Conservation (phyloP, 1,139 yeast species). For the Casaregolazyma suthepensis region DNA sequence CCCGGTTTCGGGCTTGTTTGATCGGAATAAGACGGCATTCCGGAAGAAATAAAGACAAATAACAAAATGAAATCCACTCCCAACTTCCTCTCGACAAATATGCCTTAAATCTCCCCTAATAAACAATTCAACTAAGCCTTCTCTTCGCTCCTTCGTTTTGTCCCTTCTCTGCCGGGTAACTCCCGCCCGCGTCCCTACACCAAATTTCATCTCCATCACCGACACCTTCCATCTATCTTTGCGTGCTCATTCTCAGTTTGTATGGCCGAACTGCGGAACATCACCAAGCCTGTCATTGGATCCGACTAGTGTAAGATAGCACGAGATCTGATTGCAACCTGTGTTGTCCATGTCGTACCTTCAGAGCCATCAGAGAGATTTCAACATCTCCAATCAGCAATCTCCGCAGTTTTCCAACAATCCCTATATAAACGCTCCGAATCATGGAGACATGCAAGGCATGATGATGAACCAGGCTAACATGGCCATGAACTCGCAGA, state of each 20-base stretch:
- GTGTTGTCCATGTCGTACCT: not conserved
- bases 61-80: not conserved
- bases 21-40: slow-evolving; percentile 18
- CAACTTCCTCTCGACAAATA: not conserved
- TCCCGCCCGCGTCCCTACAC: not conserved
- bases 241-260: not conserved
- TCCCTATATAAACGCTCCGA: not conserved
- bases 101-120: too few species aligned
- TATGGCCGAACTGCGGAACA: not conserved
- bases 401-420: slow-evolving; percentile 2
- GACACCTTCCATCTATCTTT: not conserved
- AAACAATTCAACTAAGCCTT: too few species aligned
- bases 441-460: not conserved
- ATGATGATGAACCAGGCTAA: not conserved
- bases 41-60: not conserved
- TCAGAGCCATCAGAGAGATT: not conserved
- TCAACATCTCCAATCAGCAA: slow-evolving; percentile 8
- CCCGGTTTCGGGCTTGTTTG: slow-evolving; percentile 9
- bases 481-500: slow-evolving; percentile 1
- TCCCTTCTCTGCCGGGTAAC: not conserved
- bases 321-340: not conserved
- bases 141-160: too few species aligned
- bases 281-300: not conserved
- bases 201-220: not conserved
- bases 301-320: not conserved